Base-by-base conservation (phyloP, 495 filamentous ascomycete genomes). In the Neurospora africana region DNA sequence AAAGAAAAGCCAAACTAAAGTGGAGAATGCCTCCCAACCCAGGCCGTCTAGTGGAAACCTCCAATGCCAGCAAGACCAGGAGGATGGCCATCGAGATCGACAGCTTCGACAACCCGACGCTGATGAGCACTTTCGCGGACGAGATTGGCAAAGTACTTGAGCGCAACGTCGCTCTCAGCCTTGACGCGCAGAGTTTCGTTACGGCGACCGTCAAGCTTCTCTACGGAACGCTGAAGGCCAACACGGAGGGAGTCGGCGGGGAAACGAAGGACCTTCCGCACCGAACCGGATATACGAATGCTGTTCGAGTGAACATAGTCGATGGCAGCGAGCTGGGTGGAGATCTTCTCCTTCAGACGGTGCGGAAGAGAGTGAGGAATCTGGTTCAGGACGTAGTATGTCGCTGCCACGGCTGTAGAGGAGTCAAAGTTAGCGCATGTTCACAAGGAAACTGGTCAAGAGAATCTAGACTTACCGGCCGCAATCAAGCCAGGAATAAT, bases 271-370 rank as follows among this genome's bases (percentile, higher is more conserved):
- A 97, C 91, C 78, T 93, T 92, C 69, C 95, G 91, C 37, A 95
- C 92, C 68, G 95, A 91, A 68, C 87, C 82, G 9, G 91, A 89
- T 74, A 99, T 94, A 35, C 95, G 91, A 35, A 86, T 86, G 74
- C 92, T 87, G 84, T 99, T 99, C 72, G 87, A 81, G 81, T 99
- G 96, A 13, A 94, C 91, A 79, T 98, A 99, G 83, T 99, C 95
- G 78, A 97, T 89, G 27, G 89, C 85, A 30, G 85, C 83, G 36
- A 99, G 90, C 75, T 91, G 90, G 44, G 87, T 82, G 11, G 91
- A 88, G 76, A 99, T 92, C 83, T 97, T 98, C 79, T 84, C 86
- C 68, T 89, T 91, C 21, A 99, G 88, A 39, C 95, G 94, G 70
- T 91, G 89, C 43, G 95, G 95, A 11, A 99, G 91, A 11, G 95